phyloP scores from a whole-genome alignment of 768 basidiomycete genomes.

The Termitomyces sp. region DNA sequence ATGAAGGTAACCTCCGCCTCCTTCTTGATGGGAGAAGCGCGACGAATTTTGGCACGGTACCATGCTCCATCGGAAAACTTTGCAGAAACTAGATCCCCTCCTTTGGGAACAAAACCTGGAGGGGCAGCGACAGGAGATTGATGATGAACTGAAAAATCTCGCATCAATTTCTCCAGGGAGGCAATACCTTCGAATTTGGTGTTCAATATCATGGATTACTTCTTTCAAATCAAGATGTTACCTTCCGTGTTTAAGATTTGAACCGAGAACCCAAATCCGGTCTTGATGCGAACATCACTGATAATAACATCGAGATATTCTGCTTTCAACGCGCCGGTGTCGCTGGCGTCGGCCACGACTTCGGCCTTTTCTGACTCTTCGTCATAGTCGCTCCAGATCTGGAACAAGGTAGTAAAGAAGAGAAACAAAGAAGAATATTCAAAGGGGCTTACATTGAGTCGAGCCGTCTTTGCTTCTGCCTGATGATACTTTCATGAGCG shows the following conservation, averaged over 20 bases:
- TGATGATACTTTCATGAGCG: constrained; percentile 23
- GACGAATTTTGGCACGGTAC: constrained; percentile 93
- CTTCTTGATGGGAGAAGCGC: constrained; percentile 83
- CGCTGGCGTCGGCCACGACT: constrained; percentile 39
- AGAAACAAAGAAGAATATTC: background rate
- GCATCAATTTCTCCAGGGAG: constrained; percentile 90
- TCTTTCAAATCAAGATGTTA: constrained; percentile 19
- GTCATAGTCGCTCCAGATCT: constrained; percentile 90
- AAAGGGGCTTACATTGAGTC: constrained; percentile 60
- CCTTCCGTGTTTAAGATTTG: constrained; percentile 92
- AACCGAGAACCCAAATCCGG: constrained; percentile 85
- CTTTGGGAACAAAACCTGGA: constrained; percentile 73
- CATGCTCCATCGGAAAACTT: constrained; percentile 93
- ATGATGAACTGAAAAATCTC: constrained; percentile 88
- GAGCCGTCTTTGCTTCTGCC: constrained; percentile 79
- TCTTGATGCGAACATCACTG: constrained; percentile 75
- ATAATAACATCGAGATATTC: constrained; percentile 94
- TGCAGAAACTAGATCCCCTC: constrained; percentile 89
- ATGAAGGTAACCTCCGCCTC: constrained; percentile 96
- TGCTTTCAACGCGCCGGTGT: constrained; percentile 57
- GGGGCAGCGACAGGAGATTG: constrained; percentile 55
- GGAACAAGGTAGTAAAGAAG: constrained; percentile 6
- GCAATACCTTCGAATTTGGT: constrained; percentile 64
- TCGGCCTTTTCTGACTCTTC: constrained; percentile 64
- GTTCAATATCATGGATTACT: background rate